phyloP scores from a whole-genome alignment of 2,329 filamentous ascomycete species.

The Capronia coronata region DNA sequence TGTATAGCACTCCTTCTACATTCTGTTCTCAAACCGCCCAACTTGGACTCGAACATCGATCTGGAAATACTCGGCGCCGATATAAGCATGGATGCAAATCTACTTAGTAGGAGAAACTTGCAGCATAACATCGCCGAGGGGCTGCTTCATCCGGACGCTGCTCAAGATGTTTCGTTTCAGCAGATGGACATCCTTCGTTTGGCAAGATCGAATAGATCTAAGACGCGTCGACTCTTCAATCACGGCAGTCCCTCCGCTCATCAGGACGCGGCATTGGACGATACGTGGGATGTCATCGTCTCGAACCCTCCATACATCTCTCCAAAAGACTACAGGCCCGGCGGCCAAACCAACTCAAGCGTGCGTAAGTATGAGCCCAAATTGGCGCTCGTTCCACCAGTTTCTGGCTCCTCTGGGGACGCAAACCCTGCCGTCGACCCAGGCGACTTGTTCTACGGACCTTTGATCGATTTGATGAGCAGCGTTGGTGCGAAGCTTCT shows the following conservation, averaged over 20 bases:
- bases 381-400: conserved; percentile 60
- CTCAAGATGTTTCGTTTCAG: conserved; percentile 41
- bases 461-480: conserved; percentile 53
- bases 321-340: conserved; percentile 49
- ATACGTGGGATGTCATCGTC: conserved; percentile 59
- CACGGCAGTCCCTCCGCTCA: background rate
- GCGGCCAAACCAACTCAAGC: conserved; percentile 57
- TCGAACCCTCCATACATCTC: conserved; percentile 94
- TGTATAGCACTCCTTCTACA: conserved; percentile 78
- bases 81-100: conserved; percentile 59
- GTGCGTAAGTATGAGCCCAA: conserved; percentile 77
- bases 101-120: conserved; percentile 60
- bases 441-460: conserved; percentile 60
- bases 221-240: conserved; percentile 2
- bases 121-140: conserved; percentile 42
- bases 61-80: conserved; percentile 65
- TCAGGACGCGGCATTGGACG: background rate
- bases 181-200: conserved; percentile 40
- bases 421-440: conserved; percentile 31
- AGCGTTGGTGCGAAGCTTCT: conserved; percentile 49
- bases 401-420: conserved; percentile 22
- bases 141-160: conserved; percentile 29
- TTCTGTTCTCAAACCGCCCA: conserved; percentile 45
- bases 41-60: conserved; percentile 11
- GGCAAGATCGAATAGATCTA: background rate